phyloP scores from a whole-genome alignment of 1,139 yeast species.

The Wickerhamomyces sp. region DNA sequence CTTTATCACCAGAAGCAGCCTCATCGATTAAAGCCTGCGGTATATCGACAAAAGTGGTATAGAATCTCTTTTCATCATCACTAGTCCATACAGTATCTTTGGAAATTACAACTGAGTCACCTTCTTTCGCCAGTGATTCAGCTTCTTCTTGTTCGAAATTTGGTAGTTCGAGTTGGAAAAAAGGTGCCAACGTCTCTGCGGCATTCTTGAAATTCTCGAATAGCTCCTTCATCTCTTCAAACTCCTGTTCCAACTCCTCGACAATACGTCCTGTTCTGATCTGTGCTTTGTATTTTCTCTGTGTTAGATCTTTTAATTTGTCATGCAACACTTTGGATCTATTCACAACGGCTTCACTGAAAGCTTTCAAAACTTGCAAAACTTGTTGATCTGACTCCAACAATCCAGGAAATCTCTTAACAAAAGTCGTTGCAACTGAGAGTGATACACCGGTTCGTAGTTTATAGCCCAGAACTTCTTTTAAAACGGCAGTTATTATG shows the following conservation, averaged over 20 bases:
- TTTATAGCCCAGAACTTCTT: slow-evolving; percentile 49
- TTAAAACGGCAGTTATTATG: slow-evolving; percentile 44
- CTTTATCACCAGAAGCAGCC: slow-evolving; percentile 11
- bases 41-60: slow-evolving; percentile 41
- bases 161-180: slow-evolving; percentile 30
- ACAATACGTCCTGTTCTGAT: slow-evolving; percentile 61
- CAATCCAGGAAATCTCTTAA: slow-evolving; percentile 42
- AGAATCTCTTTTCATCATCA: slow-evolving; percentile 58
- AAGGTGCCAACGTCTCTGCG: slow-evolving; percentile 41
- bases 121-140: slow-evolving; percentile 9
- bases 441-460: slow-evolving; percentile 43
- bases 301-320: slow-evolving; percentile 31
- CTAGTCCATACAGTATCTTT: slow-evolving; percentile 60
- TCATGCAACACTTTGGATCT: slow-evolving; percentile 33
- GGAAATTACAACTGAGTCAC: slow-evolving; percentile 17
- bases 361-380: slow-evolving; percentile 29
- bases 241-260: slow-evolving; percentile 45
- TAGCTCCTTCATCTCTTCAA: slow-evolving; percentile 33
- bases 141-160: slow-evolving; percentile 22
- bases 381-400: slow-evolving; percentile 25
- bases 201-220: slow-evolving; percentile 44
- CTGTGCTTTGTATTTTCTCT: slow-evolving; percentile 47
- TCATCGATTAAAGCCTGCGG: slow-evolving; percentile 17
- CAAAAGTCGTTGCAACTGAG: slow-evolving; percentile 41
- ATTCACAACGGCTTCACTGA: slow-evolving; percentile 41